Percentiles rank a stretch among this genome's conserved stretches.
Conservation (phyloP, 768 basidiomycete genomes). For the Suillus alpinus region DNA sequence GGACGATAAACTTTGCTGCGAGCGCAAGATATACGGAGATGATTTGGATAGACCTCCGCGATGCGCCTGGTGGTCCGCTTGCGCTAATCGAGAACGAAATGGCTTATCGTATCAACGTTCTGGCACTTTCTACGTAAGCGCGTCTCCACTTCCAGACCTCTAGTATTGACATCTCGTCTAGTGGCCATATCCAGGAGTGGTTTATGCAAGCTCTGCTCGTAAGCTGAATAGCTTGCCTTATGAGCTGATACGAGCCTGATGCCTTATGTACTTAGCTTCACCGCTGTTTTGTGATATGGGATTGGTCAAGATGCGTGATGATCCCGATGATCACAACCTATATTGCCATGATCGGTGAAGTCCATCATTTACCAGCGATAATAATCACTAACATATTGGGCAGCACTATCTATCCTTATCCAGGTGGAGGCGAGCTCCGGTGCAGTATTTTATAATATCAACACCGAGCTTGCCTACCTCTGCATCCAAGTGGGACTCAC, state of each 20-base stretch:
- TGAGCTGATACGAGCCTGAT: neutral
- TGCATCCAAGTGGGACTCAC: slow-evolving; percentile 30
- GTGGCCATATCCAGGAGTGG: slow-evolving; percentile 30
- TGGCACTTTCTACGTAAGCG: slow-evolving; percentile 19
- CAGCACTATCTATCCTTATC: slow-evolving; percentile 17
- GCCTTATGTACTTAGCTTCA: neutral
- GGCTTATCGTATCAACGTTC: slow-evolving; percentile 16
- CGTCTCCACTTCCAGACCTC: neutral
- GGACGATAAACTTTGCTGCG: slow-evolving; percentile 23
- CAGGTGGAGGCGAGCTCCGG: slow-evolving; percentile 12
- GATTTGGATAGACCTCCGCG: slow-evolving; percentile 33
- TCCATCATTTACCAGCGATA: neutral
- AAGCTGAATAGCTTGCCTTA: neutral
- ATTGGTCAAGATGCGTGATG: slow-evolving; percentile 11
- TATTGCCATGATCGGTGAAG: slow-evolving; percentile 15
- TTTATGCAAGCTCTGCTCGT: slow-evolving; percentile 24
- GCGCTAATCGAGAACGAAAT: slow-evolving; percentile 16
- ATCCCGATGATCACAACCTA: slow-evolving; percentile 14
- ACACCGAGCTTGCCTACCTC: slow-evolving; percentile 25
- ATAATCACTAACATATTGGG: neutral
- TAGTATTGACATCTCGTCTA: neutral
- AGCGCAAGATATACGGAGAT: slow-evolving; percentile 27
- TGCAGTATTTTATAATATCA: slow-evolving; percentile 20
- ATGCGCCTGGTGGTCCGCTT: slow-evolving; percentile 10
- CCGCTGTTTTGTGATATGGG: slow-evolving; percentile 17